Evolutionary conservation across 139 green algal species (phyloP).

Genomic region (Raphidocelis subcapitata): DNA sequence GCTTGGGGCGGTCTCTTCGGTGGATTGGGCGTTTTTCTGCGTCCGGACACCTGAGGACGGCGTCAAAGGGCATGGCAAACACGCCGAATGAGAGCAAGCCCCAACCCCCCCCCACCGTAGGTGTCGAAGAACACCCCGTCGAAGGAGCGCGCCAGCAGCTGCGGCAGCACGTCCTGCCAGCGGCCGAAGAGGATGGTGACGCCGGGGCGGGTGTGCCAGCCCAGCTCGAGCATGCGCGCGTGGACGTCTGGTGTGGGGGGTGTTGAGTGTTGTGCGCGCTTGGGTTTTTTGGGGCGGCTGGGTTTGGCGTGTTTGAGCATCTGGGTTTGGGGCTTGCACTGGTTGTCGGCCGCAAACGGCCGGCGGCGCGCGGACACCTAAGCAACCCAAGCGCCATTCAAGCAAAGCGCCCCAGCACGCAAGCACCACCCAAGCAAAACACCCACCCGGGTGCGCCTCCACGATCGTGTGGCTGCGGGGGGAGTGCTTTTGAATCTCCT

Average conservation of each 20-base stretch:
- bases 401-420: no score
- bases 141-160: conserved; percentile 53
- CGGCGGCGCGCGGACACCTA: no score
- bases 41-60: background rate
- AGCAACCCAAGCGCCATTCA: no score
- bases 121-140: conserved; percentile 98
- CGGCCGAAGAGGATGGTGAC: conserved; percentile 84
- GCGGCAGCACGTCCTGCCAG: conserved; percentile 86
- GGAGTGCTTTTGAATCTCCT: conserved; percentile 52
- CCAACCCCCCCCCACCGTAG: conserved; percentile 63
- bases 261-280: no score
- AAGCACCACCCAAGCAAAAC: no score
- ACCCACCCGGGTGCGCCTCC: conserved; percentile 77
- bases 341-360: no score
- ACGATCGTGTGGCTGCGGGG: conserved; percentile 87
- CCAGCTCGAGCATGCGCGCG: conserved; percentile 60
- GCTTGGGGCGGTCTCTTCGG: background rate
- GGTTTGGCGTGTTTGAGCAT: no score
- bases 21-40: background rate
- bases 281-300: no score
- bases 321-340: no score
- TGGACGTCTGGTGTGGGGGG: conserved; percentile 70
- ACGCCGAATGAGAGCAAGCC: no score
- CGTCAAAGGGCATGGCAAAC: no score
- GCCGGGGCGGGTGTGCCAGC: conserved; percentile 76